Conservation (phyloP, 2,329 filamentous ascomycete genomes). For the Penicillium sp. region DNA sequence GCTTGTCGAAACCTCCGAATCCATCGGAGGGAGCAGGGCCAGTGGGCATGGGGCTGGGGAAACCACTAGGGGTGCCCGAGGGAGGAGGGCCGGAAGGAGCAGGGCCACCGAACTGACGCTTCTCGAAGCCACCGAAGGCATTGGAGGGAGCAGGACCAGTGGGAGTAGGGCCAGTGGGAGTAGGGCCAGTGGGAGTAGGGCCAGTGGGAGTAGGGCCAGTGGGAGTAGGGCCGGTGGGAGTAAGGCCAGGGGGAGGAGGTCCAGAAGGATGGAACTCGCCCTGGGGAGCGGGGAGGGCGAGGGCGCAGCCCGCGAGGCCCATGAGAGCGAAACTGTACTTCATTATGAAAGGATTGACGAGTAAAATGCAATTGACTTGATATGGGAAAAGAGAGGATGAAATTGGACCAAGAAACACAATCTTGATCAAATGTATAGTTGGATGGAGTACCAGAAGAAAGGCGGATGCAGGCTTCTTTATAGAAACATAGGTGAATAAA, state of each 20-base stretch:
- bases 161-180: constrained; percentile 1
- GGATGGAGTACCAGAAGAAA: background rate
- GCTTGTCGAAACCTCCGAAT: background rate
- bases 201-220: background rate
- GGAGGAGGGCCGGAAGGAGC: background rate
- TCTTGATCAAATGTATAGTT: background rate
- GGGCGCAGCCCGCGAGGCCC: constrained; percentile 25
- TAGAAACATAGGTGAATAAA: constrained; percentile 1
- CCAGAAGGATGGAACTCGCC: constrained; percentile 1
- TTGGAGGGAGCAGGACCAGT: background rate
- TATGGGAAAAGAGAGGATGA: background rate
- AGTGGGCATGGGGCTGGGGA: background rate
- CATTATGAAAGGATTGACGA: constrained; percentile 13
- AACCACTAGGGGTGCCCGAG: too few species aligned
- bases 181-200: too few species aligned
- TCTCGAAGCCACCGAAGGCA: constrained; percentile 4
- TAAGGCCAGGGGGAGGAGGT: background rate
- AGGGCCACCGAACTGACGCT: constrained; percentile 6
- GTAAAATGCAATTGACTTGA: background rate
- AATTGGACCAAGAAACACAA: background rate
- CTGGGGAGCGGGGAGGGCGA: constrained; percentile 17
- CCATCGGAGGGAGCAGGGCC: constrained; percentile 1
- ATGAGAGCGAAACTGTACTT: constrained; percentile 19
- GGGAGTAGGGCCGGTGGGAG: background rate
- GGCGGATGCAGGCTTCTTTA: constrained; percentile 12